Evolutionary conservation across 306 rosid species (phyloP), one percentile per base, ranked within the genome.

Genomic region (Cicer chorassanicum): DNA sequence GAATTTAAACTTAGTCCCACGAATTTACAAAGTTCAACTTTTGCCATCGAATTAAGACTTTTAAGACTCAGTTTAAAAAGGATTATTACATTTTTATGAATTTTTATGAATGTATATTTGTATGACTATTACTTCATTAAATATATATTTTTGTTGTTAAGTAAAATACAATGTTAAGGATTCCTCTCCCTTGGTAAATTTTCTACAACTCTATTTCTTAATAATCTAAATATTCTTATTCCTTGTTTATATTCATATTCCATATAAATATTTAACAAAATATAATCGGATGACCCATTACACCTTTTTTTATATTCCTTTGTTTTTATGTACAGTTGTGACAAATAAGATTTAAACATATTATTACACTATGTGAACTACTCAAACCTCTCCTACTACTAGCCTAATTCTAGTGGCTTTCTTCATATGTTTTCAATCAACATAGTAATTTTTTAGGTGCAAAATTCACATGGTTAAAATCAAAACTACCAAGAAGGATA

Each of bases 401-500:
- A 56, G 6, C 63, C 63, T 7, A 19, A 56, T 56, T 19, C 5
- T 21, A 24, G 14, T 57, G 41, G 64, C 7, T 21, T 9, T 57
- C 41, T 24, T 57, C 29, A 11, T 11, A 24, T 57, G n/a, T 12
- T 34, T 53, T 53, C 19, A 2, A n/a, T 76, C 66, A 41, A 40
- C 65, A 8, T 11, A 15, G 1, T 50, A 24, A 39, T 1, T 34
- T 34, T 12, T 41, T 55, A 10, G 21, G 34, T 19, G 9, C 21
- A 36, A 76, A n/a, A 11, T 54, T 38, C 40, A 48, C 3, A 43
- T 13, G 44, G 69, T 8, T 57, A 77, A 18, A 68, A 45, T 68
- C 18, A 68, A 57, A 68, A 57, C 18, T 38, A 50, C 1, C 40
- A 43, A 34, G 21, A 55, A 42, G 0, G 29, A 45, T 11, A 53